Conservation (phyloP, 2,329 filamentous ascomycete genomes). For the Tolypocladium paradoxum region DNA sequence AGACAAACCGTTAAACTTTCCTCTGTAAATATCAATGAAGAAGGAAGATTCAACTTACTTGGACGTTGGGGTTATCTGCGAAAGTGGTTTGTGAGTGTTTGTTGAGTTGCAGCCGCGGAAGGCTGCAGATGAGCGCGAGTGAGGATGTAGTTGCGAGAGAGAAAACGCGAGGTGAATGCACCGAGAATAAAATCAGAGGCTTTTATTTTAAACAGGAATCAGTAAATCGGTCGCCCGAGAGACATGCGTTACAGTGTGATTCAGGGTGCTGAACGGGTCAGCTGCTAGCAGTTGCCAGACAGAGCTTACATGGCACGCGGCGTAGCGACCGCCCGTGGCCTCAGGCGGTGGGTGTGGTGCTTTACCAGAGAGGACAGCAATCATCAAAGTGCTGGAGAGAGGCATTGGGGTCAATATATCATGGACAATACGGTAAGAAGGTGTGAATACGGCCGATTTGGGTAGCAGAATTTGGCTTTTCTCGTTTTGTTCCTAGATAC, state of each 20-base stretch:
- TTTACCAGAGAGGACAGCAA: not conserved
- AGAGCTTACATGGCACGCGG: not conserved
- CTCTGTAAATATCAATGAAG: too few relatives aligned
- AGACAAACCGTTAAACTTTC: not conserved
- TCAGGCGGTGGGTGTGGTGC: not conserved
- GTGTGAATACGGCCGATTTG: not conserved
- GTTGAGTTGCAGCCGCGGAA: not conserved
- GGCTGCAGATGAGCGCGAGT: not conserved
- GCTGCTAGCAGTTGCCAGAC: not conserved
- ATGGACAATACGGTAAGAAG: not conserved
- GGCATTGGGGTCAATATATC: not conserved
- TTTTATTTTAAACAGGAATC: not conserved
- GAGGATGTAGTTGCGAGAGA: not conserved
- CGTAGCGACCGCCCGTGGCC: not conserved
- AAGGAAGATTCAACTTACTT: not conserved
- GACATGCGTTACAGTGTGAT: not conserved
- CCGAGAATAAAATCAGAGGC: not conserved
- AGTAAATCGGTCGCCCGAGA: not conserved
- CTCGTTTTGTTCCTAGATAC: not conserved
- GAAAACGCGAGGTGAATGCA: not conserved
- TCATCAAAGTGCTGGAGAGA: not conserved
- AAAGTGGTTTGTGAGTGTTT: not conserved
- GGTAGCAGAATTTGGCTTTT: not conserved
- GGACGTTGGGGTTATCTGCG: not conserved
- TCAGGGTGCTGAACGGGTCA: not conserved